A percentile compares a stretch with the other conserved stretches of the same genome.
Conservation (phyloP, 352 stramenopile species). For the Phytophthora sp. region DNA sequence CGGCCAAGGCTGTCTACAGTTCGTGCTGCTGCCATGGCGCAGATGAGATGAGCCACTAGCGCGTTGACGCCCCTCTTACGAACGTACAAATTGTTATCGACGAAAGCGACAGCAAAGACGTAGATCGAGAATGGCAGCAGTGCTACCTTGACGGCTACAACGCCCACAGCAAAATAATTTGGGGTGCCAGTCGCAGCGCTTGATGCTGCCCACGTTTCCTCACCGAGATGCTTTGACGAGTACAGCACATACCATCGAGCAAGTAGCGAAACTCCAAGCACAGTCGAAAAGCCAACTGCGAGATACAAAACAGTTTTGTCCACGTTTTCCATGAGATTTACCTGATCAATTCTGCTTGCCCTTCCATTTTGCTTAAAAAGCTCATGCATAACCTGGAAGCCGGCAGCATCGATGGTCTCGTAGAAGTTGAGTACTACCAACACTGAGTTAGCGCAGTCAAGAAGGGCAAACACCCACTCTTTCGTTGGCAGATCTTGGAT, state of each 20-base stretch:
- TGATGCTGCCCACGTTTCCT: background rate
- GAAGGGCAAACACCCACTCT: slow-evolving; percentile 21
- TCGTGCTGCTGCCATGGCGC: slow-evolving; percentile 26
- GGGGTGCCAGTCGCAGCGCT: background rate
- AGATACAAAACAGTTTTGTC: slow-evolving; percentile 19
- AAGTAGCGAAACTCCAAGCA: slow-evolving; percentile 25
- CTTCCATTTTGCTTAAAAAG: background rate
- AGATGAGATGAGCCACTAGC: slow-evolving; percentile 29
- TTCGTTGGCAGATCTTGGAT: slow-evolving; percentile 12
- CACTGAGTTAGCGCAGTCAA: slow-evolving; percentile 23
- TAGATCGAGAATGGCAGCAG: slow-evolving; percentile 27
- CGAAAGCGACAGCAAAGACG: slow-evolving; percentile 26
- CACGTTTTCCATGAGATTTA: slow-evolving; percentile 24
- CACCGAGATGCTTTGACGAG: slow-evolving; percentile 12
- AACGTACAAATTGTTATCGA: slow-evolving; percentile 13
- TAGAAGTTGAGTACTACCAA: slow-evolving; percentile 36
- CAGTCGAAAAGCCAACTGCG: slow-evolving; percentile 16
- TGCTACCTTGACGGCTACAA: slow-evolving; percentile 11
- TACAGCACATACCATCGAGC: slow-evolving; percentile 33
- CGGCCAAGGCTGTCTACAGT: slow-evolving; percentile 30
- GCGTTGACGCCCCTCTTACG: slow-evolving; percentile 32
- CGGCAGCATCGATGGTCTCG: slow-evolving; percentile 10
- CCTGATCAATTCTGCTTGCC: background rate
- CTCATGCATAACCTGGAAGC: slow-evolving; percentile 7
- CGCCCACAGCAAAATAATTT: slow-evolving; percentile 22